Evolutionary conservation across 2,329 filamentous ascomycete species (phyloP).

Genomic region (Fusarium tupiense): DNA sequence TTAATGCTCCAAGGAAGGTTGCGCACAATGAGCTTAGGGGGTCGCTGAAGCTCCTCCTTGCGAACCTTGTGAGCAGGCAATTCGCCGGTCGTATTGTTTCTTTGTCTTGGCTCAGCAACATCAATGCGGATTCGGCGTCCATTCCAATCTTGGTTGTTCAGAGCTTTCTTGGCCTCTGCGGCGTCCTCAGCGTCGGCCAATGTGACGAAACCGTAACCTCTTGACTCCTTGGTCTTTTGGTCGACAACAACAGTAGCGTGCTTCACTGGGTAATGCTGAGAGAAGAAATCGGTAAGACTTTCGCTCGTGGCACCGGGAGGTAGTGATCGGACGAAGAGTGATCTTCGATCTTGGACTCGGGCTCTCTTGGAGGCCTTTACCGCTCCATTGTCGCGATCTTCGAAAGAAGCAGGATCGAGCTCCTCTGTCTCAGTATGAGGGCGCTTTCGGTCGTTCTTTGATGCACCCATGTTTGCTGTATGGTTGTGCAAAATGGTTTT

Average conservation of each 20-base stretch:
- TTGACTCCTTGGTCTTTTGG: constrained; percentile 83
- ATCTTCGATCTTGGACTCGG: constrained; percentile 69
- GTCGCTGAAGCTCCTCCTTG: constrained; percentile 68
- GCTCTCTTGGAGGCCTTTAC: constrained; percentile 61
- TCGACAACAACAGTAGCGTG: constrained; percentile 94
- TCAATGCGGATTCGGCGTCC: constrained; percentile 88
- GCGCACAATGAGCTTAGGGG: constrained; percentile 84
- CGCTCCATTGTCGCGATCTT: constrained; percentile 47
- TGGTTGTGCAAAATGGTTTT: neutral
- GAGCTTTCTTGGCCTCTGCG: constrained; percentile 78
- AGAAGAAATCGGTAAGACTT: constrained; percentile 87
- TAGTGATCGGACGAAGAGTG: constrained; percentile 91
- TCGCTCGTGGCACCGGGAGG: constrained; percentile 83
- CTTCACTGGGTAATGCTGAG: constrained; percentile 92
- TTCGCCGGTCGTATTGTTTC: constrained; percentile 63
- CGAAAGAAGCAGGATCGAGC: constrained; percentile 42
- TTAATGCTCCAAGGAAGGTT: constrained; percentile 98
- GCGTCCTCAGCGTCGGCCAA: constrained; percentile 95
- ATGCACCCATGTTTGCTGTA: constrained; percentile 42
- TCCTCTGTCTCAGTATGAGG: constrained; percentile 48
- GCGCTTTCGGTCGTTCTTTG: constrained; percentile 50
- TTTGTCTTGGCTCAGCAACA: constrained; percentile 84
- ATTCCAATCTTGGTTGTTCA: constrained; percentile 80
- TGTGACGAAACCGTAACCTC: constrained; percentile 96
- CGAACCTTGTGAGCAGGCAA: constrained; percentile 60